These are phyloP conservation scores for Chrysanthemum lavandulifolium DNA, from an alignment of 129 eudicot genomes.

Conservation along the genomic window DNA sequence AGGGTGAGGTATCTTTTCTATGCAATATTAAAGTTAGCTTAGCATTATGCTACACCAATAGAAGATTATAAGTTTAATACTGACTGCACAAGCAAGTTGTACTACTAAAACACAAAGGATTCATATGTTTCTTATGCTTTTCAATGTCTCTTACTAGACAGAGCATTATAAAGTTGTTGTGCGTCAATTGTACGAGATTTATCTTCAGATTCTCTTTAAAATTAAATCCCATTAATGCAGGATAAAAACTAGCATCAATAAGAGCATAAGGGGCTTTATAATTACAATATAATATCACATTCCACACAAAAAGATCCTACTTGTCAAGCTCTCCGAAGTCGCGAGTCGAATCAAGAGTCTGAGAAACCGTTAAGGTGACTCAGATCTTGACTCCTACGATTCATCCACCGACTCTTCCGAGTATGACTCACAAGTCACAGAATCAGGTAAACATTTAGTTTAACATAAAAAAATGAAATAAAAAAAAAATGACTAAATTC, in stretches of 20 bases:
- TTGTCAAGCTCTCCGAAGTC: too few relatives aligned
- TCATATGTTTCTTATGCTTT: conserved; percentile 1
- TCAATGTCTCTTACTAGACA: conserved; percentile 9
- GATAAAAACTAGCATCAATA: conserved; percentile 4
- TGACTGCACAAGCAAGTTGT: background rate
- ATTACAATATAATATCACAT: conserved; percentile 13
- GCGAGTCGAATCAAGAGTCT: too few relatives aligned
- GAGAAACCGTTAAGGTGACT: too few relatives aligned
- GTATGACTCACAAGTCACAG: too few relatives aligned
- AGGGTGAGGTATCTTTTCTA: conserved; percentile 21
- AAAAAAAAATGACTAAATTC: too few relatives aligned
- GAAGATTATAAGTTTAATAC: background rate
- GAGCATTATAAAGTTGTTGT: conserved; percentile 1
- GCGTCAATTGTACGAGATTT: background rate
- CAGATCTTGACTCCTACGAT: too few relatives aligned
- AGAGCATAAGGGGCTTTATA: conserved; percentile 13
- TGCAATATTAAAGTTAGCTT: background rate
- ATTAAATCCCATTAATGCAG: too few relatives aligned
- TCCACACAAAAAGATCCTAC: conserved; percentile 10
- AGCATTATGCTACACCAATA: background rate
- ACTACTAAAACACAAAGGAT: background rate
- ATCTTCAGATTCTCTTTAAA: too few relatives aligned
- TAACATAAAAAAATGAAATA: too few relatives aligned
- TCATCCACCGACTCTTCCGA: too few relatives aligned
- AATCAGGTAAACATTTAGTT: too few relatives aligned